Percentiles rank a stretch among this genome's conserved stretches.
Conservation (phyloP, 2,329 filamentous ascomycete genomes). For the Beauveria brongniartii region DNA sequence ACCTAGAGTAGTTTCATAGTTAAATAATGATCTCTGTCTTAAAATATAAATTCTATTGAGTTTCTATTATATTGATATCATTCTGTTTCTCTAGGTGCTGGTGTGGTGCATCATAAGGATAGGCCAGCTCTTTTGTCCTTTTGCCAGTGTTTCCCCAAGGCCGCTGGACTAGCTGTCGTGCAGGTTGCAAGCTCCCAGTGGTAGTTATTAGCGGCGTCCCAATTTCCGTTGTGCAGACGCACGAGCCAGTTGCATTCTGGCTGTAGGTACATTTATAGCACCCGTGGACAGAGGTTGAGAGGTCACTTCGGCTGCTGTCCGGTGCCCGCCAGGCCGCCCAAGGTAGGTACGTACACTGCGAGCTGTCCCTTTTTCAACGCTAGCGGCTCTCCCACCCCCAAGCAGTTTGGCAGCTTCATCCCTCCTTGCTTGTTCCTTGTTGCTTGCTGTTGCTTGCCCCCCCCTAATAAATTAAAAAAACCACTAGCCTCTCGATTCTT, state of each 20-base stretch:
- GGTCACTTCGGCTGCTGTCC: background rate
- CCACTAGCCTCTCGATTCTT: background rate
- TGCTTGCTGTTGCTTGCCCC: background rate
- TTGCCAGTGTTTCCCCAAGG: background rate
- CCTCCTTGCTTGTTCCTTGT: no score
- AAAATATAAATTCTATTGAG: no score
- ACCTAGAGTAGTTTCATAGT: no score
- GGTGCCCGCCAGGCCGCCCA: background rate
- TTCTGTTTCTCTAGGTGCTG: no score
- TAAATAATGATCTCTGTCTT: no score
- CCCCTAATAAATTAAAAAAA: background rate
- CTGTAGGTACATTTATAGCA: no score
- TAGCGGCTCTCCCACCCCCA: background rate
- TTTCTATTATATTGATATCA: no score
- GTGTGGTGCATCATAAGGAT: no score
- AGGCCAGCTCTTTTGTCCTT: no score
- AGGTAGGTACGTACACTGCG: no score
- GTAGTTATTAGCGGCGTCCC: background rate
- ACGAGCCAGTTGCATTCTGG: background rate
- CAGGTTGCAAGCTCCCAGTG: background rate
- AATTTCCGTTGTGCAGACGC: slow-evolving; percentile 6
- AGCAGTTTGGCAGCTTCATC: no score
- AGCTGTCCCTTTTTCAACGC: background rate
- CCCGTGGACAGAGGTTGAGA: no score
- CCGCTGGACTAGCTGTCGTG: background rate